Base-by-base conservation (phyloP, 805 yeast species). In the Vanderwaltozyma polyspora region DNA sequence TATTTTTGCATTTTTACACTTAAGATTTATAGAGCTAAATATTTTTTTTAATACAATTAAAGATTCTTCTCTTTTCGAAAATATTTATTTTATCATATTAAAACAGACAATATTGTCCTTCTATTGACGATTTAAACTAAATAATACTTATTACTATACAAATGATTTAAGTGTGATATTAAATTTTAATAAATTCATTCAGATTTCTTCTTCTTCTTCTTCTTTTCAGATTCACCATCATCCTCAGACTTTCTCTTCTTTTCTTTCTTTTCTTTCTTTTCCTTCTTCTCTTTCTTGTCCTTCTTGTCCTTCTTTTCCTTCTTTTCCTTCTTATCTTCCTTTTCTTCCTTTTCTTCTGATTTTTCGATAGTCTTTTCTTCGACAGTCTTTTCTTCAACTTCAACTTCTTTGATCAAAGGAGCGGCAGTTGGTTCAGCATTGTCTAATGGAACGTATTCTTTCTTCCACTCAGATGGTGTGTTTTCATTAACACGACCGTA, bases 381-480 rank as follows among this genome's bases (percentile, higher is more conserved):
- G 4, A 16, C 13, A 13, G 21, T 22, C 13, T 24, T 28, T 25
- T 23, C 29, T 11, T 24, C 24, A 23, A 15, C 28, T 34, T 25
- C 32, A 29, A 34, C 27, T 34, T 34, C 33, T n/a, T 34, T 27
- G 12, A 35, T 27, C 21, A 35, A 35, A 65, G 54, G 38, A 14
- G 61, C 39, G 30, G 57, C 41, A 26, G 68, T 67, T 39, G 59
- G 61, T 44, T 74, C 70, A 32, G 79, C 78, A 33, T 66, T 69
- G 38, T 71, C 79, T 47, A 71, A 66, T 56, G 79, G 75, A 48
- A 79, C 81, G 61, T 89, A 91, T 32, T 74, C 76, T 50, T 70
- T 68, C 68, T 85, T 86, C 98, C 98, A 91, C 27, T 75, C 70
- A 31, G 74, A 81, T 52, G 98, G 98, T 19, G 98, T 91, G 60